phyloP scores from a whole-genome alignment of 257 asterid species.

The Buddleja alternifolia region DNA sequence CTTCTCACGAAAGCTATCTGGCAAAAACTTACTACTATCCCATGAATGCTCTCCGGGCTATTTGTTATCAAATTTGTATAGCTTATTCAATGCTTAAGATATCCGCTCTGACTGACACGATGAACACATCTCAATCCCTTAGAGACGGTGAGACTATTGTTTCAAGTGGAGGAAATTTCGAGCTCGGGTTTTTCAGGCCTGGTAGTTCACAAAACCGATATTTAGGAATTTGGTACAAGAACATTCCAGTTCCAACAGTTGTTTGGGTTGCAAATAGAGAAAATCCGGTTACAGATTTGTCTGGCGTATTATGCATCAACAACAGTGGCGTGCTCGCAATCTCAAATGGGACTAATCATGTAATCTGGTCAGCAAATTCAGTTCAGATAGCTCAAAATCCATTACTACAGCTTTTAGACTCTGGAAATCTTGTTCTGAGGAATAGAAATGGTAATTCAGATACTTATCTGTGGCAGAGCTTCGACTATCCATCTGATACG shows the following conservation, averaged over 20 bases:
- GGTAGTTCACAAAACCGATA: constrained; percentile 33
- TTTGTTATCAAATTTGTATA: constrained; percentile 21
- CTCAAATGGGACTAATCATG: constrained; percentile 24
- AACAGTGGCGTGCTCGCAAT: constrained; percentile 28
- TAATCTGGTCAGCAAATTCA: constrained; percentile 33
- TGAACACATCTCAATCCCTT: constrained; percentile 31
- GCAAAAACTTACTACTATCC: not conserved
- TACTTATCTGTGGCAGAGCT: constrained; percentile 39
- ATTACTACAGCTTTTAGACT: constrained; percentile 34
- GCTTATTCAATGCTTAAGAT: constrained; percentile 18
- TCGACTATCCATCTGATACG: constrained; percentile 50
- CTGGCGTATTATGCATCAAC: constrained; percentile 38
- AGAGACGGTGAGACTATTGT: constrained; percentile 38
- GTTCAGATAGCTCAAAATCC: constrained; percentile 26
- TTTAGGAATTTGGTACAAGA: constrained; percentile 51
- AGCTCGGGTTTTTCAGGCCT: constrained; percentile 46
- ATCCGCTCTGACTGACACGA: constrained; percentile 20
- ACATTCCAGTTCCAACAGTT: constrained; percentile 42
- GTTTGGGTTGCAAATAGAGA: constrained; percentile 50
- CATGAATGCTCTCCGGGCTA: constrained; percentile 26
- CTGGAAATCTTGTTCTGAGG: constrained; percentile 38
- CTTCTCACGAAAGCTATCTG: too few relatives aligned
- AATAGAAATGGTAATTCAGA: constrained; percentile 28
- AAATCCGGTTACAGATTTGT: constrained; percentile 34
- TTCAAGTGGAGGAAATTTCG: constrained; percentile 42